phyloP scores from a whole-genome alignment of 2,329 filamentous ascomycete species.

The Alternaria novae-zelandiae region DNA sequence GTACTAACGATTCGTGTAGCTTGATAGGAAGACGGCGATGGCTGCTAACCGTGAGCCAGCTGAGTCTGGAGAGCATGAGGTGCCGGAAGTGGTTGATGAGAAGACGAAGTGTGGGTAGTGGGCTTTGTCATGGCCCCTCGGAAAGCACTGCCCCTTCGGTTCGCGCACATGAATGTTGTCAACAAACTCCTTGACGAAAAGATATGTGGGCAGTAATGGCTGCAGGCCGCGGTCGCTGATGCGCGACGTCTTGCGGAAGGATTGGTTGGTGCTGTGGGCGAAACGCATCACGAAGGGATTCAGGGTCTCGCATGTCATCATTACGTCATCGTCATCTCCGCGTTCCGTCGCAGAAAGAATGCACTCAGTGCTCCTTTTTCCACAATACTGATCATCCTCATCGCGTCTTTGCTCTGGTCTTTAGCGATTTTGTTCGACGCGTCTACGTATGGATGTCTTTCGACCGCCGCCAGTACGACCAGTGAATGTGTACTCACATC shows the following conservation, averaged over 20 bases:
- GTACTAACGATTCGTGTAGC: neutral
- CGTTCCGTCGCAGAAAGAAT: neutral
- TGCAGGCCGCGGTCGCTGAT: neutral
- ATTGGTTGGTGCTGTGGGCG: neutral
- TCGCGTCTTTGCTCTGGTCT: neutral
- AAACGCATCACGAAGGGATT: neutral
- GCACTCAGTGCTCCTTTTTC: neutral
- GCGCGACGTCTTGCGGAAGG: neutral
- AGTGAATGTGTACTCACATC: neutral
- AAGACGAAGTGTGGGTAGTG: neutral
- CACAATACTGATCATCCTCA: rapidly evolving
- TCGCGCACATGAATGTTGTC: neutral
- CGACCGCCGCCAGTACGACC: neutral
- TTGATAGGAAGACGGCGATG: constrained; percentile 2
- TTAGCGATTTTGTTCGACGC: neutral
- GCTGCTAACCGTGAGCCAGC: neutral
- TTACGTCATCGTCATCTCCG: neutral
- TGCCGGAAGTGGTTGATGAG: neutral
- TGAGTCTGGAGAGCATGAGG: neutral
- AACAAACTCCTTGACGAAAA: neutral
- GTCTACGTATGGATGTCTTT: neutral
- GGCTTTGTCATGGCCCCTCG: neutral
- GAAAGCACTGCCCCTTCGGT: neutral
- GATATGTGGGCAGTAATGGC: neutral
- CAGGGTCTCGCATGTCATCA: neutral